phyloP scores from a whole-genome alignment of 257 asterid genomes.

The Agastache rugosa region DNA sequence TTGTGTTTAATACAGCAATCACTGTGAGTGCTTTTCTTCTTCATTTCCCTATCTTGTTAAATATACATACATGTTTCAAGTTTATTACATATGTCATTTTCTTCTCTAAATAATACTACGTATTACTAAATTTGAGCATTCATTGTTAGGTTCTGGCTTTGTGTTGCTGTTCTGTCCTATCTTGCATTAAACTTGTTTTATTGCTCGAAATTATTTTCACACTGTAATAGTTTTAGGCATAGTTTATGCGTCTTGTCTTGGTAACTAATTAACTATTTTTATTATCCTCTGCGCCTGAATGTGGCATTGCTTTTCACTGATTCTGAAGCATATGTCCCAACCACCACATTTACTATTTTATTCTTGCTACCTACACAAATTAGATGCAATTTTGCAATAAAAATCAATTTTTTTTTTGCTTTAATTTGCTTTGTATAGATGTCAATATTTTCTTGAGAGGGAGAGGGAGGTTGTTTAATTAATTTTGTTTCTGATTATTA shows the following conservation, averaged over 20 bases:
- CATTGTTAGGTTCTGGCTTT: not conserved
- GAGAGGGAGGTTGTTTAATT: no score
- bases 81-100: not conserved
- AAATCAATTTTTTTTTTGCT: no score
- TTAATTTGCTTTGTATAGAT: no score
- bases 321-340: not conserved
- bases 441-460: no score
- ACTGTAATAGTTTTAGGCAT: no score
- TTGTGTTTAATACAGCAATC: slow-evolving; percentile 5
- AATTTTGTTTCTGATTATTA: not conserved
- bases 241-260: not conserved
- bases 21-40: not conserved
- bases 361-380: not conserved
- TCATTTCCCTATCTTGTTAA: not conserved
- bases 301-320: not conserved
- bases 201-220: no score
- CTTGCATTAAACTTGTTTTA: not conserved
- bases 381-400: no score
- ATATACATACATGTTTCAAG: not conserved
- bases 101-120: not conserved
- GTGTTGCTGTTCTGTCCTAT: not conserved
- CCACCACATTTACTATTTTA: not conserved
- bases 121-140: not conserved
- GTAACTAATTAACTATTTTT: no score
- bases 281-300: not conserved